phyloP scores from a whole-genome alignment of 176 grass and related monocot species.

The Elymus sibiricus region DNA sequence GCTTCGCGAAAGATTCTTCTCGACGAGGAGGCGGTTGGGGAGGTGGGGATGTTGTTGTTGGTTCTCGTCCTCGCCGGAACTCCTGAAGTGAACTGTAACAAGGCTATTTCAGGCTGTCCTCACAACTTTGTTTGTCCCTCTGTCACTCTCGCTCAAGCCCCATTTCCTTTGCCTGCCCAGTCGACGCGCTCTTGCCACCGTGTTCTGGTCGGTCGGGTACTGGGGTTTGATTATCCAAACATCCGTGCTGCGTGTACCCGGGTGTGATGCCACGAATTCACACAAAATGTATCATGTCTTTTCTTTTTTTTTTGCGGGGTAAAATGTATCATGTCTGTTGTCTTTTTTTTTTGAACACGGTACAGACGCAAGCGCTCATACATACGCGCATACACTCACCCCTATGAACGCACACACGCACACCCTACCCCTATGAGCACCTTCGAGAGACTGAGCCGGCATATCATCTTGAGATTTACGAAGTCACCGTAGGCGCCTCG shows the following conservation, averaged over 20 bases:
- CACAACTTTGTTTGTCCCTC: neutral
- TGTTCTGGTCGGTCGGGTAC: conserved; percentile 9
- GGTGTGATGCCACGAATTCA: neutral
- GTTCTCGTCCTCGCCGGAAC: neutral
- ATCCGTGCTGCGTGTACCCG: neutral
- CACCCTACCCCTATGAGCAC: too few relatives aligned
- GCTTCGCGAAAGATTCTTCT: conserved; percentile 29
- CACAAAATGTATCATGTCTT: too few relatives aligned
- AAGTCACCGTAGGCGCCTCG: too few relatives aligned
- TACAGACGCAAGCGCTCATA: too few relatives aligned
- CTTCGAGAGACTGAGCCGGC: too few relatives aligned
- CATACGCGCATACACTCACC: too few relatives aligned
- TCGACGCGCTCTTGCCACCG: neutral
- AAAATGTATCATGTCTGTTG: too few relatives aligned
- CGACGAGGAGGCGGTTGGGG: neutral
- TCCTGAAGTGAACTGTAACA: conserved; percentile 4
- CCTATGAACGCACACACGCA: too few relatives aligned
- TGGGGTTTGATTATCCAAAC: neutral
- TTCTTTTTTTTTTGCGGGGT: too few relatives aligned
- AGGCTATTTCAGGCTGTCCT: neutral
- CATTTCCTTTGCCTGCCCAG: neutral
- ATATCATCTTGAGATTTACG: too few relatives aligned
- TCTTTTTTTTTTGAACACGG: too few relatives aligned
- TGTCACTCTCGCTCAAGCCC: too few relatives aligned
- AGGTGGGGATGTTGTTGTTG: neutral